Evolutionary conservation across 306 rosid species (phyloP), one percentile per base, ranked within the genome.

Genomic region (Arachis hypogaea): DNA sequence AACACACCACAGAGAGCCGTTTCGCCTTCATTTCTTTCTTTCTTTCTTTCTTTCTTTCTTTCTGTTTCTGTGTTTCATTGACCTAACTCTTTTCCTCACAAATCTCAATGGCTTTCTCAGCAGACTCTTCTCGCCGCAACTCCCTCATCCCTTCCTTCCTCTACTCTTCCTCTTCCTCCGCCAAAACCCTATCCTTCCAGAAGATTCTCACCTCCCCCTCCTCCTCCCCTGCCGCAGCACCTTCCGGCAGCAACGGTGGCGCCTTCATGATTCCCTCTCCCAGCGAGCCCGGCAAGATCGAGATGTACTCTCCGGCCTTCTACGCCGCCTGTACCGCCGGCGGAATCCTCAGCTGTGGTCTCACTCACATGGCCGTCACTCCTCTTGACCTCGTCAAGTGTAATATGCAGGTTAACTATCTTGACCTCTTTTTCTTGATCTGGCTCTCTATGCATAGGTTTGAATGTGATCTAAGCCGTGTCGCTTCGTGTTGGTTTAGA

Each of bases 371-470:
- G 96, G 45, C 93, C 42, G 97, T 90, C 80, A 92, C 99, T 80
- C 99, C 99, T 79, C 99, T 92, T 74, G 99, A 95, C 69, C 85
- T 95, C 5, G 97, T 95, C 87, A 95, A 92, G 82, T 95, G 99
- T 77, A 95, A 95, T 79, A 95, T 95, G 97, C 99, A 92, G 99
- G 98, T 52, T 0, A n/a, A 52, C 7, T n/a, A 18, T 79, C 10
- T 36, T 3, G 28, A 47, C 7, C 57, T 11, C 73, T 30, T 30
- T 38, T 52, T 51, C 57, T 68, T 29, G 85, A 85, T 85, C 86
- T 80, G 49, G 57, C 4, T 30, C 49, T 4, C n/a, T 5, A 5
- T 36, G 3, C 9, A 47, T 5, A 0, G 49, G 30, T 49, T 66
- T 18, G 2, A 28, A 6, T 7, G 14, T 45, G 2, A 46, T 54